Base-by-base conservation (phyloP, 2,329 filamentous ascomycete genomes). In the Penicillium occitanis region DNA sequence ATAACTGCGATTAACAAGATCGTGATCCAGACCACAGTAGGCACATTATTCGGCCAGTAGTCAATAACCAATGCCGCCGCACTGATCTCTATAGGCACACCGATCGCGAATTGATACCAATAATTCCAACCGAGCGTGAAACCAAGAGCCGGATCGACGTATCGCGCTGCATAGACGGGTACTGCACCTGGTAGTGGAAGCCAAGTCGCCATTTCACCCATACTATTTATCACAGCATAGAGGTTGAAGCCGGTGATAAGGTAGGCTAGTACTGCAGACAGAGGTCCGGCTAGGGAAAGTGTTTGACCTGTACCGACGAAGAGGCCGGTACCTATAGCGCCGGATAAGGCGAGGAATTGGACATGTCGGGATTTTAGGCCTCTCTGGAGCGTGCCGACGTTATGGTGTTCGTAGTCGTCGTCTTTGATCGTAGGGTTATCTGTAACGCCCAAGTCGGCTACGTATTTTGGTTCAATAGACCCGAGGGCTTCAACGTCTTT, bases 261-360 rank as follows among this genome's bases (percentile, higher is more conserved):
- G 19, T 66, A 66, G 33, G 59, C 65, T 3, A 66, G 11, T 14
- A 66, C 65, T n/a, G 65, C 65, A 11, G 59, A 66, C 0, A 85
- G 75, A 3, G 84, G 85, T 1, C 83, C 85, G 37, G 80, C 84
- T 22, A 79, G 81, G 28, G 80, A 79, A 30, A 87, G 81, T 2
- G 83, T 82, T 67, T 80, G 77, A 37, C 85, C 85, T 1, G 83
- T 83, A 60, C 82, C 82, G 14, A 87, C 77, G 73, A 87, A 86
- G 0, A 86, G 75, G 67, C 84, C 84, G 2, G 84, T 86, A 50
- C 83, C 82, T 66, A 87, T 87, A 5, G 84, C 85, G 65, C 85
- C 85, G 63, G 85, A 85, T n/a, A 88, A 79, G 22, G 85, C 86
- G 64, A 87, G 86, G 73, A 87, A 85, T 67, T 86, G 84, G 61